These are phyloP conservation scores for Penicillium sp. DNA, from an alignment of 2,329 filamentous ascomycete genomes.

Conservation along the genomic window DNA sequence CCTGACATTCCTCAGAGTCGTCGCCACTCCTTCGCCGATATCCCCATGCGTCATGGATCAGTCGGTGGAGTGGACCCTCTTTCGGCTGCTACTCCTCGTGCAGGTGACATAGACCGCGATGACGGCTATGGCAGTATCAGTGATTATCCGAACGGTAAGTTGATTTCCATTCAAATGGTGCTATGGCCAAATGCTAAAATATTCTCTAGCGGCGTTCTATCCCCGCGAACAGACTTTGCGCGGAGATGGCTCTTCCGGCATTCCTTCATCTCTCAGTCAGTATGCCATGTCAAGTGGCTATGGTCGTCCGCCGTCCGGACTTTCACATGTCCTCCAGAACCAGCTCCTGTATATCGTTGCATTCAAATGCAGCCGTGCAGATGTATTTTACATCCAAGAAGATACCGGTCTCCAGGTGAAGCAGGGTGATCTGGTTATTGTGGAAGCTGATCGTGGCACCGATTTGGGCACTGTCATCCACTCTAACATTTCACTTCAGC, in stretches of 20 bases:
- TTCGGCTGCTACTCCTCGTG: constrained; percentile 30
- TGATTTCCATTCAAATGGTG: constrained; percentile 40
- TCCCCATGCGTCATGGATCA: constrained; percentile 50
- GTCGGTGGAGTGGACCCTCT: constrained; percentile 32
- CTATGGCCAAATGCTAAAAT: constrained; percentile 36
- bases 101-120: constrained; percentile 39
- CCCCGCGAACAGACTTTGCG: constrained; percentile 41
- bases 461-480: constrained; percentile 91
- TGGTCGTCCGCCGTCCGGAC: constrained; percentile 40
- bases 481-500: constrained; percentile 83
- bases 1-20: constrained; percentile 52
- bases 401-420: constrained; percentile 90
- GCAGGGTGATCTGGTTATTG: constrained; percentile 90
- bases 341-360: constrained; percentile 73
- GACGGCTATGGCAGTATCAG: constrained; percentile 39
- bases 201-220: constrained; percentile 49
- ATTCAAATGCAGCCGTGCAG: constrained; percentile 94
- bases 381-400: constrained; percentile 96
- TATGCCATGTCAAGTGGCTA: constrained; percentile 42
- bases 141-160: constrained; percentile 38
- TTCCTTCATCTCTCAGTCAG: constrained; percentile 42
- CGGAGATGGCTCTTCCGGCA: constrained; percentile 36
- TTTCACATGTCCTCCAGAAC: constrained; percentile 42
- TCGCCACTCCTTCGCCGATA: constrained; percentile 54
- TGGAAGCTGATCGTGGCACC: constrained; percentile 93